Conservation (phyloP, 257 asterid genomes). For the Ajuga chamaepitys region DNA sequence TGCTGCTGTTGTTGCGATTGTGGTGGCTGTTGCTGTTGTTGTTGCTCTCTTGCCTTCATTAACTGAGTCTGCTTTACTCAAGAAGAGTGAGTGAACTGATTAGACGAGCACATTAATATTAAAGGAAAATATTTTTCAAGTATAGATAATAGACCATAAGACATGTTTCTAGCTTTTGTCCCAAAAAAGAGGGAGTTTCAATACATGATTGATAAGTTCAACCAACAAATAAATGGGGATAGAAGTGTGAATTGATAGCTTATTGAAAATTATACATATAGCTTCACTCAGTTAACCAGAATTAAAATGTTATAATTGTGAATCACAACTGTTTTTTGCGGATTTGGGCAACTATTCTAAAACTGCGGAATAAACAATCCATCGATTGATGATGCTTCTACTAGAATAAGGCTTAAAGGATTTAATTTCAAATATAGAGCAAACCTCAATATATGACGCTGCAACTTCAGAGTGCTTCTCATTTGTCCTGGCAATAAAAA, state of each 20-base stretch:
- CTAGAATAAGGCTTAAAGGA: background rate
- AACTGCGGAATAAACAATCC: background rate
- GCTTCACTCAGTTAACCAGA: background rate
- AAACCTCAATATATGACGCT: constrained; percentile 98
- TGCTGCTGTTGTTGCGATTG: constrained; percentile 51
- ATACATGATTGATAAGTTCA: no score
- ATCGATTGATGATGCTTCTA: no score
- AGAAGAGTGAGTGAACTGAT: background rate
- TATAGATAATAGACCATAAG: no score
- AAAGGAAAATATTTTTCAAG: no score
- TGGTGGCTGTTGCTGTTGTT: constrained; percentile 64
- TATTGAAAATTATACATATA: no score
- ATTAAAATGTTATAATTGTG: no score
- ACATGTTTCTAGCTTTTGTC: no score
- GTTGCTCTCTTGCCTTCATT: constrained; percentile 94
- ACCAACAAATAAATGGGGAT: no score
- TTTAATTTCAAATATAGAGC: background rate
- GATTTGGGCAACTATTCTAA: background rate
- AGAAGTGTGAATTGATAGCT: no score
- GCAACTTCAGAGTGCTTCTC: constrained; percentile 99
- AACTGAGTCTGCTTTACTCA: constrained; percentile 63
- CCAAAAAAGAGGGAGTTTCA: no score
- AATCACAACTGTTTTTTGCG: no score
- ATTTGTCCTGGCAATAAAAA: constrained; percentile 94
- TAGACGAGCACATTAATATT: background rate